A percentile compares a stretch with the other conserved stretches of the same genome.
phyloP scores from a whole-genome alignment of 257 asterid species.

The Scutellaria barbata region DNA sequence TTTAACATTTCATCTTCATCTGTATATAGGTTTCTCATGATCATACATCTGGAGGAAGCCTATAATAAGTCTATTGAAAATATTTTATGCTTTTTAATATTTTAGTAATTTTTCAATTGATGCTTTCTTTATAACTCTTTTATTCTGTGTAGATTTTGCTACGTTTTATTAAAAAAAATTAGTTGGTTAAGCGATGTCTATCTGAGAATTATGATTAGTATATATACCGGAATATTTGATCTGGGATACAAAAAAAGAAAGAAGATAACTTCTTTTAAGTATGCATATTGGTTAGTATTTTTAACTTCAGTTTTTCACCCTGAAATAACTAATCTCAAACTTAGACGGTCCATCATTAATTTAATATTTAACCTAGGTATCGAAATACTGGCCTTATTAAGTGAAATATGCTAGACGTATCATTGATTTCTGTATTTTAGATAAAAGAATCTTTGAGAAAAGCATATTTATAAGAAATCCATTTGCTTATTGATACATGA shows the following conservation, averaged over 20 bases:
- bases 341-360: neutral
- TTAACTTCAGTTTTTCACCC: neutral
- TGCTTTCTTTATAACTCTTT: neutral
- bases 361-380: constrained; percentile 9
- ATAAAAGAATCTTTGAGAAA: neutral
- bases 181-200: neutral
- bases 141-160: no score
- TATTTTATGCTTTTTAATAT: neutral
- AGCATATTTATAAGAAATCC: constrained; percentile 6
- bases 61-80: neutral
- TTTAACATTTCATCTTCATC: constrained; percentile 8
- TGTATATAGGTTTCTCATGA: constrained; percentile 18
- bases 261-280: neutral
- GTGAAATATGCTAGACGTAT: constrained; percentile 12
- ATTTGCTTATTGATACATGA: constrained; percentile 27
- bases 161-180: neutral
- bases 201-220: neutral
- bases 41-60: constrained; percentile 20
- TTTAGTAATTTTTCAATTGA: neutral
- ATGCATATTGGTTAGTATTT: neutral
- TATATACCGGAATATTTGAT: no score
- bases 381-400: constrained; percentile 2
- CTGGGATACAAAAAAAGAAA: no score
- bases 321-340: no score
- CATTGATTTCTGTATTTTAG: neutral